phyloP scores from a whole-genome alignment of 805 yeast genomes.

The Barnettozyma californica region DNA sequence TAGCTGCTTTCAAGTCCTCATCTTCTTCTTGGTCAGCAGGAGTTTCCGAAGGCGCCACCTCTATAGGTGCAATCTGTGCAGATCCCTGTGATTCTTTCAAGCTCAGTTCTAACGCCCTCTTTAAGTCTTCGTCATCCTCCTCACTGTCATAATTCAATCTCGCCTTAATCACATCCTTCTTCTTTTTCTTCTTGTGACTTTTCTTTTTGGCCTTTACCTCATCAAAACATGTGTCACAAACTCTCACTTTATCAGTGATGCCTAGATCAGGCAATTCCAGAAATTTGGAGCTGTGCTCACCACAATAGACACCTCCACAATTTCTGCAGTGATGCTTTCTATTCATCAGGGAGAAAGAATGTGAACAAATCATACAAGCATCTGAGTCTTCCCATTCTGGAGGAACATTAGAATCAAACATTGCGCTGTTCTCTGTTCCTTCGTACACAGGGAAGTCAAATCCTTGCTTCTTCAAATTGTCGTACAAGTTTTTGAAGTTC shows the following conservation, averaged over 20 bases:
- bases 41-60: conserved; percentile 1
- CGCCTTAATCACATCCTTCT: conserved; percentile 24
- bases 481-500: conserved; percentile 60
- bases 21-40: conserved; percentile 55
- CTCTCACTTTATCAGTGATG: conserved; percentile 83
- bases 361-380: conserved; percentile 91
- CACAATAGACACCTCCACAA: conserved; percentile 93
- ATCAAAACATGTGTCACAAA: conserved; percentile 83
- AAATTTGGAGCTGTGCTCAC: conserved; percentile 71
- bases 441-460: conserved; percentile 55
- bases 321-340: conserved; percentile 96
- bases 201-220: conserved; percentile 44
- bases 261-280: conserved; percentile 79
- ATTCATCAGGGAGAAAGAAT: conserved; percentile 70
- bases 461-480: conserved; percentile 55
- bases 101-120: conserved; percentile 73
- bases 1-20: conserved; percentile 89
- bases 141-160: conserved; percentile 32
- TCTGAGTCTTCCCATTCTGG: conserved; percentile 98
- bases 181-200: conserved; percentile 22
- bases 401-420: conserved; percentile 86
- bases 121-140: conserved; percentile 76
- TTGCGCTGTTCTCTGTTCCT: conserved; percentile 33
- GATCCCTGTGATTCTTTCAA: conserved; percentile 45
- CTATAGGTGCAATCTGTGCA: conserved; percentile 20